These are phyloP conservation scores for Euphorbia celastroides DNA, from an alignment of 441 rosid species.

Conservation along the genomic window DNA sequence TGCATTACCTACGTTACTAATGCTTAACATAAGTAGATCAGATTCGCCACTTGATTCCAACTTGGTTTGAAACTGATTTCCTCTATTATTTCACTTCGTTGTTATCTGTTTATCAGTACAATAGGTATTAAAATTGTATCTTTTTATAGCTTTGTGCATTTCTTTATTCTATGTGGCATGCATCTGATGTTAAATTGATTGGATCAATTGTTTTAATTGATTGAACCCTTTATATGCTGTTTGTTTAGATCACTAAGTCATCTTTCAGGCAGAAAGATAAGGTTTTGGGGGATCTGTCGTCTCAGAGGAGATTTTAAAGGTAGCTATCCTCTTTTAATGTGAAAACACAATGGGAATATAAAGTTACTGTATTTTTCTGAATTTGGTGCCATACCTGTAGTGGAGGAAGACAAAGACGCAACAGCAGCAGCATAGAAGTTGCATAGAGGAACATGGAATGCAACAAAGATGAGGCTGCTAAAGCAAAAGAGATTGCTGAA, in stretches of 20 bases:
- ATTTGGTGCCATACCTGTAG: not conserved
- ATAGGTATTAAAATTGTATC: not conserved
- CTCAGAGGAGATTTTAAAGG: not conserved
- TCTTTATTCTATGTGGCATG: not conserved
- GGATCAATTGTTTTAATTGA: not conserved
- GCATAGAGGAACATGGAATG: slow-evolving; percentile 31
- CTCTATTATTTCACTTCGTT: no score
- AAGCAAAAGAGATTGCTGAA: slow-evolving; percentile 41
- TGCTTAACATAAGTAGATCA: not conserved
- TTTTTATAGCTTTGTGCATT: not conserved
- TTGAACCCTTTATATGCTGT: not conserved
- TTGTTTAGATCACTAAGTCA: not conserved
- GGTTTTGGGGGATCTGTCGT: not conserved
- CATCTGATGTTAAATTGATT: not conserved
- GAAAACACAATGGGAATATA: not conserved
- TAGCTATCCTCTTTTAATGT: not conserved
- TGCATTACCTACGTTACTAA: not conserved
- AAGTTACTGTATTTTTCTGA: not conserved
- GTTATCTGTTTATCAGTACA: not conserved
- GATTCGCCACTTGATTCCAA: not conserved
- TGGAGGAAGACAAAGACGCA: not conserved
- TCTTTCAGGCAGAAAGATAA: not conserved
- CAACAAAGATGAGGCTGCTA: slow-evolving; percentile 39
- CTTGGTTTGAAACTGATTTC: no score
- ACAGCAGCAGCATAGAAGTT: not conserved